Percentiles rank a stretch among this genome's conserved stretches.
phyloP scores from a whole-genome alignment of 768 basidiomycete species.

The Agrocybe pediades region DNA sequence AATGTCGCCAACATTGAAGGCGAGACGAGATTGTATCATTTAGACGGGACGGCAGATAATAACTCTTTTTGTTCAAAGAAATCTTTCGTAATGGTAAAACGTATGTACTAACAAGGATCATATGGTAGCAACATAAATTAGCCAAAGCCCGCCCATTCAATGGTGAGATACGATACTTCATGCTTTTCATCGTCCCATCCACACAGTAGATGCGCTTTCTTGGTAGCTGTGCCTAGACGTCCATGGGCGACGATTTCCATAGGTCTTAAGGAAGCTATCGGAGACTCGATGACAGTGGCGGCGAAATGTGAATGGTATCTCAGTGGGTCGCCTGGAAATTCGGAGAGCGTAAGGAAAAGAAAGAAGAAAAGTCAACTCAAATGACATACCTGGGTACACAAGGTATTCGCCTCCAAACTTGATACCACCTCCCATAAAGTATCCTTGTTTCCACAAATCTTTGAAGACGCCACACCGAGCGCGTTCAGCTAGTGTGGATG shows the following conservation, averaged over 20 bases:
- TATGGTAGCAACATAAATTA: conserved; percentile 26
- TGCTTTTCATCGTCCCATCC: conserved; percentile 78
- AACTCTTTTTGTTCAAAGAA: too few relatives aligned
- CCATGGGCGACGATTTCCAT: conserved; percentile 98
- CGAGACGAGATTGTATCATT: too few relatives aligned
- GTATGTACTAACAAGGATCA: neutral
- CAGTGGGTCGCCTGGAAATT: conserved; percentile 77
- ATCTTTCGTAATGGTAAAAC: neutral
- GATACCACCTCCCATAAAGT: conserved; percentile 87
- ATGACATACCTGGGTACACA: conserved; percentile 84
- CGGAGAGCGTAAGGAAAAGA: neutral
- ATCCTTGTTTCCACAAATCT: conserved; percentile 80
- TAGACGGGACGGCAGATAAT: too few relatives aligned
- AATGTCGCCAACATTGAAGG: too few relatives aligned
- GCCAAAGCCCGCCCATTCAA: conserved; percentile 94
- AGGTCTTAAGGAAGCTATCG: conserved; percentile 61
- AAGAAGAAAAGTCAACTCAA: neutral
- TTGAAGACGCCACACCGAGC: conserved; percentile 82
- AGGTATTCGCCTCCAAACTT: conserved; percentile 97
- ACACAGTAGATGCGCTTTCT: conserved; percentile 92
- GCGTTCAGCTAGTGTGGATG: conserved; percentile 60
- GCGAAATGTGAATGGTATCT: conserved; percentile 98
- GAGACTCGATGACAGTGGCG: conserved; percentile 76
- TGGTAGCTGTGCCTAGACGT: conserved; percentile 93
- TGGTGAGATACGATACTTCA: conserved; percentile 71